Evolutionary conservation across 2,329 filamentous ascomycete genomes (phyloP), one percentile per base, ranked within the genome.

Genomic region (Bipolaris zeicola): DNA sequence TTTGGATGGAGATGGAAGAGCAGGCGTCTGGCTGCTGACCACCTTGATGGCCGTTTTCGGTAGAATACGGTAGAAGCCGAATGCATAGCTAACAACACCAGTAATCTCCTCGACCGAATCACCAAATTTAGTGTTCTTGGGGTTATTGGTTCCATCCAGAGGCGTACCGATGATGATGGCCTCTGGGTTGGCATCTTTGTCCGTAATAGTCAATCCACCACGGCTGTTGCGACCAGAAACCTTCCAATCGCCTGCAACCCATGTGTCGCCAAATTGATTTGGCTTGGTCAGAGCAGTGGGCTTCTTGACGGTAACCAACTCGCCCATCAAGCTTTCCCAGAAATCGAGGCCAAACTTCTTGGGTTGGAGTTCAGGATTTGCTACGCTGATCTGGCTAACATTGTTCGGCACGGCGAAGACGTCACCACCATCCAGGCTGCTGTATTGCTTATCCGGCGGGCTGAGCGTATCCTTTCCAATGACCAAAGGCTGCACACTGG

Each of bases 1-100:
- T 16, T 78, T 79, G 3, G 83, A 83, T 0, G 84, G 72, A 0
- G 81, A 77, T 10, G 83, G 80, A 7, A 84, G 69, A 6, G 75
- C 71, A 2, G 83, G 81, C 7, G 77, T 72, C 31, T 77, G 73
- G 4, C 80, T 80, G 2, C 70, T 68, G 43, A 78, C 76, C 31
- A 85, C 76, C 37, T 80, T 78, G 58, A 88, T 65, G 18, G 81
- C 82, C 1, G 86, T 89, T 14, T 83, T 75, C 1, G 89, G 89
- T 3, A 90, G 81, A 65, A 91, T 85, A 61, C 82, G 80, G 75
- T 90, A 91, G 78, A 87, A 89, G 22, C 88, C 88, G 65, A 86
- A 90, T 10, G 82, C 81, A 61, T 90, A 83, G 45, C 79, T 83
- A 6, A 91, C 80, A 16, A 91, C 77, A n/a, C 89, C 89, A 0